These are phyloP conservation scores for Priceomyces medius DNA, from an alignment of 805 yeast genomes.

Conservation along the genomic window DNA sequence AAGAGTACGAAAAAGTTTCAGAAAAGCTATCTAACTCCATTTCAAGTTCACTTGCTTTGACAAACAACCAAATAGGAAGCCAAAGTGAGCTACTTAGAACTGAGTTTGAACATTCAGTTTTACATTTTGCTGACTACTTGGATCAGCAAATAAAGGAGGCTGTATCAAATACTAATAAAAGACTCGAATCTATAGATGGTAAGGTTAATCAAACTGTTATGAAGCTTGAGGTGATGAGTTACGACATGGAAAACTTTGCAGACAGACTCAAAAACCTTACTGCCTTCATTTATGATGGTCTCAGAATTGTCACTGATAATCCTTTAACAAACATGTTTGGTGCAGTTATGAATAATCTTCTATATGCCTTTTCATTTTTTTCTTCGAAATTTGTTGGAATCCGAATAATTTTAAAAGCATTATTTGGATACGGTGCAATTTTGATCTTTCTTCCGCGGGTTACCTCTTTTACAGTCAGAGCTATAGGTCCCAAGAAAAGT, in stretches of 20 bases:
- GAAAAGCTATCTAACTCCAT: slow-evolving; percentile 3
- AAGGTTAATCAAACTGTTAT: slow-evolving; percentile 8
- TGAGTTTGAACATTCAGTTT: slow-evolving; percentile 8
- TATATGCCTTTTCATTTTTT: not conserved
- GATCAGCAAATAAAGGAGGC: slow-evolving; percentile 7
- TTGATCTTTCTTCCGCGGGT: not conserved
- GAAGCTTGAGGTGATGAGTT: slow-evolving; percentile 9
- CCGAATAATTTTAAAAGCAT: not conserved
- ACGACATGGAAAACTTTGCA: slow-evolving; percentile 7
- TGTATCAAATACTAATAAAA: slow-evolving; percentile 2
- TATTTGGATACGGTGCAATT: not conserved
- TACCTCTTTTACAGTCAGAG: not conserved
- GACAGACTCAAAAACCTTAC: slow-evolving; percentile 8
- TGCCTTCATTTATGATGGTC: slow-evolving; percentile 6
- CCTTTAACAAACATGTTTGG: not conserved
- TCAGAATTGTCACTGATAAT: slow-evolving; percentile 6
- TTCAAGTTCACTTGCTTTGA: not conserved
- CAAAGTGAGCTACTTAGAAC: slow-evolving; percentile 5
- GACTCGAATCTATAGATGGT: slow-evolving; percentile 10
- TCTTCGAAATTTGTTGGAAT: not conserved
- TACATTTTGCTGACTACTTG: slow-evolving; percentile 6
- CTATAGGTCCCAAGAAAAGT: not conserved
- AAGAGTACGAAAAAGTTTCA: slow-evolving; percentile 3
- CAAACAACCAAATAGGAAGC: slow-evolving; percentile 1
- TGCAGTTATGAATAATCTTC: not conserved